A percentile compares a stretch with the other conserved stretches of the same genome.
phyloP scores from a whole-genome alignment of 495 filamentous ascomycete genomes.

The Penicillium mononematosum region DNA sequence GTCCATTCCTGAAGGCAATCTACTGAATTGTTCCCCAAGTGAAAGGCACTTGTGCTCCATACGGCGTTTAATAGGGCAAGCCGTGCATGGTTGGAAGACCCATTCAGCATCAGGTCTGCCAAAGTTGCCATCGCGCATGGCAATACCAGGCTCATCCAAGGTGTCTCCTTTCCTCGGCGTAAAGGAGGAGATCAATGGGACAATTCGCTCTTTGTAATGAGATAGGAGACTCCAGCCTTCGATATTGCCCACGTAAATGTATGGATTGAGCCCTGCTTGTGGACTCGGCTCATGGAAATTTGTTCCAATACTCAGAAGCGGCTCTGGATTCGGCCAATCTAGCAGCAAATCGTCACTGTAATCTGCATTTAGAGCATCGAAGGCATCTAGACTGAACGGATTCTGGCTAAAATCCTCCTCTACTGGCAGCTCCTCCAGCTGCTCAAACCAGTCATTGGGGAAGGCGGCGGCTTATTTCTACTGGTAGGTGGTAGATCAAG shows the following conservation, averaged over 20 bases:
- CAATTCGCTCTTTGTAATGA: conserved; percentile 22
- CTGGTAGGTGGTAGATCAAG: neutral
- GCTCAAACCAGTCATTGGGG: conserved; percentile 9
- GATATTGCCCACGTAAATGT: neutral
- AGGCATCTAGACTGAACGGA: neutral
- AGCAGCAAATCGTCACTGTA: neutral
- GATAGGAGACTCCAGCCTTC: conserved; percentile 24
- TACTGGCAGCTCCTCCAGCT: conserved; percentile 1
- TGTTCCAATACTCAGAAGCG: neutral
- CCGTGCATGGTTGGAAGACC: conserved; percentile 6
- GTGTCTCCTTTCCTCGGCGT: conserved; percentile 15
- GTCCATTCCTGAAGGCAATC: conserved; percentile 8
- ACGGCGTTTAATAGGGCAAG: conserved; percentile 22
- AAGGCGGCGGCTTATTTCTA: neutral
- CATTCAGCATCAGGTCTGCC: conserved; percentile 15
- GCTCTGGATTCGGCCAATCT: neutral
- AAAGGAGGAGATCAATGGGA: conserved; percentile 22
- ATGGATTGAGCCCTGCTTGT: neutral
- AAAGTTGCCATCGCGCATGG: conserved; percentile 21
- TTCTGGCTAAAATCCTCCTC: neutral
- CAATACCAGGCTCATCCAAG: conserved; percentile 20
- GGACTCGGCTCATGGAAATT: neutral
- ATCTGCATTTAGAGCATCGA: neutral
- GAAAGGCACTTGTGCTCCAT: conserved; percentile 21
- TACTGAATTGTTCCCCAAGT: conserved; percentile 13